Evolutionary conservation across 2,329 filamentous ascomycete species (phyloP).

Genomic region (Claviceps quebecensis): DNA sequence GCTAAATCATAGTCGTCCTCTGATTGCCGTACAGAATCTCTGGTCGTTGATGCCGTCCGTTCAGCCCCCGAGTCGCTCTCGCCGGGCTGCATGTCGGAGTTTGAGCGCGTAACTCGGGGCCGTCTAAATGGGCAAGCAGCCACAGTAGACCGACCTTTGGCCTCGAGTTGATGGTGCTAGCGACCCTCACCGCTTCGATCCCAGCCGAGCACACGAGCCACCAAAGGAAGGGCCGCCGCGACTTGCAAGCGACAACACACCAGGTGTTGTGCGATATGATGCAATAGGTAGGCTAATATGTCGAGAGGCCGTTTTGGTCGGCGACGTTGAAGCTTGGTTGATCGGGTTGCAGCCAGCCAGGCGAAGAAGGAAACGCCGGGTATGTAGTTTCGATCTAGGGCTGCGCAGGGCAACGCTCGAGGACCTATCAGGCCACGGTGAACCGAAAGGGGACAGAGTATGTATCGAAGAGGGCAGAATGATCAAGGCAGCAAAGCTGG

Average conservation of each 20-base stretch:
- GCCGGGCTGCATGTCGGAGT: constrained; percentile 27
- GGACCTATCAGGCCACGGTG: neutral
- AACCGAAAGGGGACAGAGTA: neutral
- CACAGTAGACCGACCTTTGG: neutral
- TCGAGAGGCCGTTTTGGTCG: neutral
- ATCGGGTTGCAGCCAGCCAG: neutral
- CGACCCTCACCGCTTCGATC: neutral
- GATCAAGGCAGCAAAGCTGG: neutral
- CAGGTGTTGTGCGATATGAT: neutral
- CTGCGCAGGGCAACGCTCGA: neutral
- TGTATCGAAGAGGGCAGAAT: no score
- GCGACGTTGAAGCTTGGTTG: neutral
- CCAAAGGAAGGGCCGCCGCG: neutral
- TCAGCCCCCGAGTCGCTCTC: constrained; percentile 25
- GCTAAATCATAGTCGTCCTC: constrained; percentile 29
- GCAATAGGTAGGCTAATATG: neutral
- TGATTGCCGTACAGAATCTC: constrained; percentile 27
- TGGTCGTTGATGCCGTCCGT: constrained; percentile 28
- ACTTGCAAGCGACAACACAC: neutral
- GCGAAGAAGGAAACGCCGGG: neutral
- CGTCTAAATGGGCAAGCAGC: neutral
- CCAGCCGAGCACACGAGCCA: constrained; percentile 1
- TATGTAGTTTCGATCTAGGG: neutral
- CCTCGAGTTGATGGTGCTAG: neutral
- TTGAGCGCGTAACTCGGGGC: neutral